These are phyloP conservation scores for Cladorrhinum sp. DNA, from an alignment of 2,329 filamentous ascomycete genomes.

Conservation along the genomic window DNA sequence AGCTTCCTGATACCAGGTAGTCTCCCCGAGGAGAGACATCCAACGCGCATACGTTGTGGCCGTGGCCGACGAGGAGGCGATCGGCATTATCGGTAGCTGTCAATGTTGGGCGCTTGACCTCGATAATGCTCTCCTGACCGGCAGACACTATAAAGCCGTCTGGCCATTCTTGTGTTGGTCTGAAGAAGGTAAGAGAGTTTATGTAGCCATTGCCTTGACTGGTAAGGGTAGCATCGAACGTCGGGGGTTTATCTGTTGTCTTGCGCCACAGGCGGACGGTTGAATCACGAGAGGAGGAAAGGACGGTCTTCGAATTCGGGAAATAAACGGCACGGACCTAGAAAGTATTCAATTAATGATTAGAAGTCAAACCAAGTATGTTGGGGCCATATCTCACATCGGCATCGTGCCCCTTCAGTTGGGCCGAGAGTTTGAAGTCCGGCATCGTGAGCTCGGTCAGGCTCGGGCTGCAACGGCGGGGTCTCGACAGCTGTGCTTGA, in stretches of 20 bases:
- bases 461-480: not conserved
- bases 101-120: slow-evolving; percentile 72
- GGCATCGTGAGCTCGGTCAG: slow-evolving; percentile 49
- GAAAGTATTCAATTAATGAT: slow-evolving; percentile 22
- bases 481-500: not conserved
- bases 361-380: not conserved
- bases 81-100: slow-evolving; percentile 73
- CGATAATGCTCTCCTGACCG: slow-evolving; percentile 89
- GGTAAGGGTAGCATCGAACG: slow-evolving; percentile 74
- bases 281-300: slow-evolving; percentile 88
- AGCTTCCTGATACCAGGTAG: slow-evolving; percentile 85
- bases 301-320: slow-evolving; percentile 65
- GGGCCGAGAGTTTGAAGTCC: slow-evolving; percentile 91
- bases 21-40: slow-evolving; percentile 70
- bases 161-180: slow-evolving; percentile 64
- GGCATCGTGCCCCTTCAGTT: slow-evolving; percentile 83
- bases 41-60: slow-evolving; percentile 82
- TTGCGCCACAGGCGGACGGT: slow-evolving; percentile 85
- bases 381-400: slow-evolving; percentile 60
- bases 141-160: slow-evolving; percentile 83
- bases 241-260: slow-evolving; percentile 54
- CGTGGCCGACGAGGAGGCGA: slow-evolving; percentile 80
- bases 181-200: slow-evolving; percentile 77
- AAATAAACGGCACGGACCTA: slow-evolving; percentile 87
- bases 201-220: slow-evolving; percentile 81